Evolutionary conservation across 495 filamentous ascomycete genomes (phyloP).

Genomic region (Aspergillus indologenus): DNA sequence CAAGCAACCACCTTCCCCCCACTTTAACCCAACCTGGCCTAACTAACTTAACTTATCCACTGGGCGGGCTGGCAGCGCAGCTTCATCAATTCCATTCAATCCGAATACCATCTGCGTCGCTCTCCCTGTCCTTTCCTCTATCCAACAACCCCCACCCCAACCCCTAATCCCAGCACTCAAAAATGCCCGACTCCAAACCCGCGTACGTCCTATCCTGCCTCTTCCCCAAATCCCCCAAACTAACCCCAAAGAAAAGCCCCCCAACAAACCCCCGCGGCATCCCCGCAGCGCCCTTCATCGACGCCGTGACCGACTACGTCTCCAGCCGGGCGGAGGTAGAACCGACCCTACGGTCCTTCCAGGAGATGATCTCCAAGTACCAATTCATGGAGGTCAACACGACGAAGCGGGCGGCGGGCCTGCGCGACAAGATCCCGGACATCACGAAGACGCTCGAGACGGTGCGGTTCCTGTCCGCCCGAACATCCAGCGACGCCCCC

Average conservation of each 20-base stretch:
- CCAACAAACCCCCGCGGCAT: constrained; percentile 89
- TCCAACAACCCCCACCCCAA: not conserved
- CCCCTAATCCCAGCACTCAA: not conserved
- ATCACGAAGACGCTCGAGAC: constrained; percentile 97
- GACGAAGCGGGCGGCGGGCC: constrained; percentile 71
- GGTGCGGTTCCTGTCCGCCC: constrained; percentile 70
- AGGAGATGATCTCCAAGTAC: constrained; percentile 99
- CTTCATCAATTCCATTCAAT: too few species aligned
- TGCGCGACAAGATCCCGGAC: constrained; percentile 94
- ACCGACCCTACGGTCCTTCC: constrained; percentile 82
- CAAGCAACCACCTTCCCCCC: constrained; percentile 26
- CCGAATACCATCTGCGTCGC: constrained; percentile 18
- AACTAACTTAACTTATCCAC: not conserved
- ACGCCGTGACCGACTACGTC: constrained; percentile 94
- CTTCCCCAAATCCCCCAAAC: constrained; percentile 9
- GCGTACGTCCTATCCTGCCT: not conserved
- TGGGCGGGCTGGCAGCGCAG: too few species aligned
- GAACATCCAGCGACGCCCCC: not conserved
- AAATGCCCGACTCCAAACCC: constrained; percentile 12
- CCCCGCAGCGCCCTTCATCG: constrained; percentile 90
- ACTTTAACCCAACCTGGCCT: constrained; percentile 8
- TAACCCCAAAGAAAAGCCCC: constrained; percentile 25
- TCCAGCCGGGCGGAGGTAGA: constrained; percentile 84
- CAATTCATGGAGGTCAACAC: constrained; percentile 99
- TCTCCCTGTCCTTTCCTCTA: not conserved